Conservation (phyloP, 2,329 filamentous ascomycete genomes). For the Didymella segeticola region DNA sequence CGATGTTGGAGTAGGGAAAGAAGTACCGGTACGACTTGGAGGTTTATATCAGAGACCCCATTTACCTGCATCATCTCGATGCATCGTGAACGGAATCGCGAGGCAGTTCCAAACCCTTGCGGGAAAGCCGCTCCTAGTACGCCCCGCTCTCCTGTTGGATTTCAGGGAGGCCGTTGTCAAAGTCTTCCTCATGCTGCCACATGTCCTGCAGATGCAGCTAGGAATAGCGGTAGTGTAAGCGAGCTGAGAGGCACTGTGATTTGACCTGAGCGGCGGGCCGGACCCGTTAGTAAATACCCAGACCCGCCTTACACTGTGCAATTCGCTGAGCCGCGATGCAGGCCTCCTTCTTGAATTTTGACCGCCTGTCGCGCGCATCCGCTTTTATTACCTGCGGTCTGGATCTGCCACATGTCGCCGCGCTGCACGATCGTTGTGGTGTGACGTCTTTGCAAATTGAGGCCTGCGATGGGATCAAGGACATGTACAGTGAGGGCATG, state of each 20-base stretch:
- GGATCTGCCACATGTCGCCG: constrained; percentile 35
- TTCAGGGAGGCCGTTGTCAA: constrained; percentile 46
- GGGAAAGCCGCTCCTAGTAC: constrained; percentile 39
- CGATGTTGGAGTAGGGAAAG: constrained; percentile 17
- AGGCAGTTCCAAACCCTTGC: constrained; percentile 40
- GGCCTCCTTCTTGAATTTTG: constrained; percentile 20
- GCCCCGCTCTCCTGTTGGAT: constrained; percentile 46
- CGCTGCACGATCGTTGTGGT: constrained; percentile 33
- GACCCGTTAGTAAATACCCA: constrained; percentile 33
- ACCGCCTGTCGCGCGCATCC: constrained; percentile 32
- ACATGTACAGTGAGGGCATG: constrained; percentile 21
- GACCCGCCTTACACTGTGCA: constrained; percentile 39
- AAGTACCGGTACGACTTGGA: constrained; percentile 30
- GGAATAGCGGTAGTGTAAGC: constrained; percentile 36
- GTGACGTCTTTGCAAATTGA: constrained; percentile 25
- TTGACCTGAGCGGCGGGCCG: constrained; percentile 40
- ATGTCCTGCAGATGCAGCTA: constrained; percentile 51
- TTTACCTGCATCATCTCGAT: constrained; percentile 32
- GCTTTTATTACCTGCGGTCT: constrained; percentile 32
- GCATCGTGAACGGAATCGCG: constrained; percentile 34
- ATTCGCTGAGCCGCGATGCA: constrained; percentile 14
- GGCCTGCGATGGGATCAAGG: neutral
- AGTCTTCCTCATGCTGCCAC: constrained; percentile 47
- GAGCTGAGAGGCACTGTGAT: constrained; percentile 35
- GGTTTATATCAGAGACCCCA: constrained; percentile 44